Percentiles rank a stretch among this genome's conserved stretches.
Evolutionary conservation across 352 stramenopile genomes (phyloP).

Genomic region (Phytophthora cactorum): DNA sequence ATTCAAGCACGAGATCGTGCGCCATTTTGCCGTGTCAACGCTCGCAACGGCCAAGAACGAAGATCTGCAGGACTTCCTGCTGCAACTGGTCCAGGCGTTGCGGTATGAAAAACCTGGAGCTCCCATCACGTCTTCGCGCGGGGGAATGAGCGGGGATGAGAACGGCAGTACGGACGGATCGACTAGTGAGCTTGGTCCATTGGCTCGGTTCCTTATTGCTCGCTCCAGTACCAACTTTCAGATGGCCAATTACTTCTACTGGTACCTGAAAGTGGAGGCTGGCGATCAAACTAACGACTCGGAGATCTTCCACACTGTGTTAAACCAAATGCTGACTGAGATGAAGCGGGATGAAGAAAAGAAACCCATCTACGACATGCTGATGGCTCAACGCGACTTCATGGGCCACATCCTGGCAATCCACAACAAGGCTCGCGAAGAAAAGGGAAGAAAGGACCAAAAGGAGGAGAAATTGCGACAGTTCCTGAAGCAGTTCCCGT

Average conservation of each 20-base stretch:
- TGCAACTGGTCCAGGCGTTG: constrained; percentile 98
- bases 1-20: constrained; percentile 91
- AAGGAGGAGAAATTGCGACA: constrained; percentile 96
- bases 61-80: constrained; percentile 96
- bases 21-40: constrained; percentile 97
- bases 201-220: constrained; percentile 95
- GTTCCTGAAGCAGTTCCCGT: constrained; percentile 88
- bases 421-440: constrained; percentile 92
- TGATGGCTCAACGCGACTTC: constrained; percentile 93
- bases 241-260: constrained; percentile 99
- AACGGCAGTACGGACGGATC: constrained; percentile 47
- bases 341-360: constrained; percentile 93
- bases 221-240: constrained; percentile 94
- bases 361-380: constrained; percentile 90
- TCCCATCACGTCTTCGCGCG: constrained; percentile 42
- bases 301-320: constrained; percentile 79
- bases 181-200: constrained; percentile 63
- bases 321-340: constrained; percentile 94
- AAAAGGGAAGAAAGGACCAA: constrained; percentile 95
- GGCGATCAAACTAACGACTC: constrained; percentile 73
- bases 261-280: constrained; percentile 88
- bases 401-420: constrained; percentile 94
- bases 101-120: constrained; percentile 83
- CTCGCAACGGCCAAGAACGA: constrained; percentile 96
- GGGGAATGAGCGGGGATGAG: constrained; percentile 51